Evolutionary conservation across 257 asterid species (phyloP), one percentile per base, ranked within the genome.

Genomic region (Ajuga chamaepitys): DNA sequence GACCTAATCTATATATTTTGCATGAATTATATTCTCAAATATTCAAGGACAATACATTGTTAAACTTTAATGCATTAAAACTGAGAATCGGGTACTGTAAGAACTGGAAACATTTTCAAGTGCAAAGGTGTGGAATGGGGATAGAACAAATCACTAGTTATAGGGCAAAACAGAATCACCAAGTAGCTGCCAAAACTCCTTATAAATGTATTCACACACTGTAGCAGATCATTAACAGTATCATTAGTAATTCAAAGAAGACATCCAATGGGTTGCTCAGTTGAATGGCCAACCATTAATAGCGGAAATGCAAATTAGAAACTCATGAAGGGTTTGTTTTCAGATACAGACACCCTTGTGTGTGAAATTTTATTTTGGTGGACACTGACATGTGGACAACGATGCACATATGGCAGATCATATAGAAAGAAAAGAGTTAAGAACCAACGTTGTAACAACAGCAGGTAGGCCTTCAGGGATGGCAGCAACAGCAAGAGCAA

Each of bases 401-500:
- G 35, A 62, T 45, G 47, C 24, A 44, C 47, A 62, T 55, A 62
- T 68, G 52, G 48, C 63, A 48, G 40, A 21, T 46, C 58, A 68
- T 24, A 68, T 10, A 59, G 59, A 50, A 63, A 58, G 50, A 64
- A n/a, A 14, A 25, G 70, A 74, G 69, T 25, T 34, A 74, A 68
- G 68, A 46, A 87, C 97, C 66, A 67, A 90, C 97, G 95, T 94
- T 18, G 99, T 94, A 62, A 94, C 99, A 70, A 94, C 99, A 70
- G 99, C 99, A 74, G 99, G 99, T 74, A 94, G 96, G 41, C 99
- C 99, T 82, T 94, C 99, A 58, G 99, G 99, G 69, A 94, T 94
- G 75, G 99, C 99, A 57, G 99, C 99, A 77, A 94, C 99, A 22
- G 99, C 99, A 70, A 94, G 95, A 64, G 99, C 99, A 83, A 94